Evolutionary conservation across 495 filamentous ascomycete species (phyloP).

Genomic region (Daldinia bambusicola): DNA sequence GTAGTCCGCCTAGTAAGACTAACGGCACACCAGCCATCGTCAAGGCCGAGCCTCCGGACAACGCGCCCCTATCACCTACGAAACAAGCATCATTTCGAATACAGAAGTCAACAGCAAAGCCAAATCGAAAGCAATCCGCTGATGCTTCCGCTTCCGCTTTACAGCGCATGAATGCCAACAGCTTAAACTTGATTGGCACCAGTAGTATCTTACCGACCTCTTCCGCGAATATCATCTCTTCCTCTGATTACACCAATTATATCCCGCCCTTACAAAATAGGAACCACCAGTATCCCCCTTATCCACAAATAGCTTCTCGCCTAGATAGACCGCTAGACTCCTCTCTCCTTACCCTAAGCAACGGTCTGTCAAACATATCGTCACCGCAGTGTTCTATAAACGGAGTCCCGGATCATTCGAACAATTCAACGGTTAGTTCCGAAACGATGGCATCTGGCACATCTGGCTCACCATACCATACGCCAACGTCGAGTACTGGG

Average conservation of each 20-base stretch:
- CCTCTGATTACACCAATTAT: slow-evolving; percentile 16
- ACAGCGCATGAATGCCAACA: slow-evolving; percentile 58
- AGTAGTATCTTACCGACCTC: background rate
- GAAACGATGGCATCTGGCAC: slow-evolving; percentile 29
- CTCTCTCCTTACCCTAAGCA: slow-evolving; percentile 11
- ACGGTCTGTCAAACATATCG: slow-evolving; percentile 12
- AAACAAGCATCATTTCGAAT: slow-evolving; percentile 55
- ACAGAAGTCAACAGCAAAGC: slow-evolving; percentile 50
- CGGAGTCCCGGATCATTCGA: slow-evolving; percentile 29
- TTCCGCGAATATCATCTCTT: slow-evolving; percentile 8
- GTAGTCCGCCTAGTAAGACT: slow-evolving; percentile 21
- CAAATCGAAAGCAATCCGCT: slow-evolving; percentile 57
- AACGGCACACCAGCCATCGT: slow-evolving; percentile 35
- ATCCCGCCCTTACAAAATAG: slow-evolving; percentile 18
- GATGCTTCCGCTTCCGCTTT: slow-evolving; percentile 53
- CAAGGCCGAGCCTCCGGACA: slow-evolving; percentile 44
- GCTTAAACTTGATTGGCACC: slow-evolving; percentile 50
- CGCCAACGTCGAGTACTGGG: slow-evolving; percentile 29
- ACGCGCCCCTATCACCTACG: slow-evolving; percentile 49
- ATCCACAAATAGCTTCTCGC: slow-evolving; percentile 15
- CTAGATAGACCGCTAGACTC: slow-evolving; percentile 12
- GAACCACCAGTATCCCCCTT: slow-evolving; percentile 14
- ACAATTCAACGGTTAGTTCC: slow-evolving; percentile 32
- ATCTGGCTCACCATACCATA: slow-evolving; percentile 36
- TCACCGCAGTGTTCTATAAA: slow-evolving; percentile 24